phyloP scores from a whole-genome alignment of 176 grass and related monocot genomes.

The sorghum (Sorghum bicolor) region DNA sequence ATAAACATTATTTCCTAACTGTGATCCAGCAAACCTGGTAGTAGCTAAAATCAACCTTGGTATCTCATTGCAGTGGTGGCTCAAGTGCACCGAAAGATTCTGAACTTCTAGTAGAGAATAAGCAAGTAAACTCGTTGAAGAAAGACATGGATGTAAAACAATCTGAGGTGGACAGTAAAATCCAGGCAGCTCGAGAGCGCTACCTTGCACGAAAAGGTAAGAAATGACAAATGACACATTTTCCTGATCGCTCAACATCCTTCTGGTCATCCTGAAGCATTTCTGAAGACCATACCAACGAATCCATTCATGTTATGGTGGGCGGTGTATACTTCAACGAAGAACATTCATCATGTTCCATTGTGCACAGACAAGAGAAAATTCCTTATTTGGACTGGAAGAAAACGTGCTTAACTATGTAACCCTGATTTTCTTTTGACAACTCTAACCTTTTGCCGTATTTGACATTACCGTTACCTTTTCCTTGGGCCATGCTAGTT shows the following conservation, averaged over 20 bases:
- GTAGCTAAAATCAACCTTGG: background rate
- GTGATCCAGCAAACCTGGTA: background rate
- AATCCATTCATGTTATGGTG: background rate
- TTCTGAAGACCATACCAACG: background rate
- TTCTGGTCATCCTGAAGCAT: background rate
- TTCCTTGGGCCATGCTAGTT: background rate
- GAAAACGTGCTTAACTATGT: background rate
- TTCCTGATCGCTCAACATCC: background rate
- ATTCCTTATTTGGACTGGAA: background rate
- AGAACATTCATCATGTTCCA: no score
- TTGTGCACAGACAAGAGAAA: background rate
- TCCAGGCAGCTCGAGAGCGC: slow-evolving; percentile 85
- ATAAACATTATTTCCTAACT: background rate
- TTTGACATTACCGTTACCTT: background rate
- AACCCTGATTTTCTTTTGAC: background rate
- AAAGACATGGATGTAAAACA: slow-evolving; percentile 38
- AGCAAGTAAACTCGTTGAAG: background rate
- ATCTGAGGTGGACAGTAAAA: slow-evolving; percentile 75
- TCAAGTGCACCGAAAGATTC: slow-evolving; percentile 17
- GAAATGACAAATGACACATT: slow-evolving; percentile 53
- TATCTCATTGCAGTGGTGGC: slow-evolving; percentile 63
- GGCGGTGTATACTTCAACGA: background rate
- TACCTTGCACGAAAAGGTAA: slow-evolving; percentile 84
- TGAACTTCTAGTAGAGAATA: slow-evolving; percentile 19
- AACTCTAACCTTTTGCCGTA: background rate